Evolutionary conservation across 2,329 filamentous ascomycete genomes (phyloP).

Genomic region (Teratosphaeria nubilosa): DNA sequence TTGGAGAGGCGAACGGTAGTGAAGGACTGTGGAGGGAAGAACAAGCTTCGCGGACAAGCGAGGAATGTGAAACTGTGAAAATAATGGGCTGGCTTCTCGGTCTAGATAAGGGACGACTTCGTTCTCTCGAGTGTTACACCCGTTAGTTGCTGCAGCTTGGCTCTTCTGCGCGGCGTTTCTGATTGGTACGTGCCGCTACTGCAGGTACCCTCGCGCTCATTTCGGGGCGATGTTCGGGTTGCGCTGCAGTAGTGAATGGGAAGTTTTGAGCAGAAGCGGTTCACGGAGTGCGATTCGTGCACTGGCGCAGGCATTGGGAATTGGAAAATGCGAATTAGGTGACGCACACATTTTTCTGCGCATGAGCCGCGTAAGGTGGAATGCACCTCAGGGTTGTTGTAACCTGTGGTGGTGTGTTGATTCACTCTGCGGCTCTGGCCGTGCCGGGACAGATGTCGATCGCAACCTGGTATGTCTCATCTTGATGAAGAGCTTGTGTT

Average conservation of each 20-base stretch:
- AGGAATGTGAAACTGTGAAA: background rate
- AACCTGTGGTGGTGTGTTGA: background rate
- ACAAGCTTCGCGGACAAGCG: background rate
- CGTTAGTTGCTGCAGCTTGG: background rate
- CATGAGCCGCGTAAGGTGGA: background rate
- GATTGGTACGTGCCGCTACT: background rate
- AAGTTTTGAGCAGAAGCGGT: background rate
- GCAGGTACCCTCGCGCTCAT: background rate
- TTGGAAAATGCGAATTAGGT: background rate
- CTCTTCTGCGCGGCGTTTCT: background rate
- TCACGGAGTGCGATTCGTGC: too few relatives aligned
- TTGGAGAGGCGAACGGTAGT: background rate
- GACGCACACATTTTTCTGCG: background rate
- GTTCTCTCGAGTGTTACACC: background rate
- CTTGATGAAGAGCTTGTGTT: background rate
- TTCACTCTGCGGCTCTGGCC: background rate
- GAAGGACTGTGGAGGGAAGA: background rate
- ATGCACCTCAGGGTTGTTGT: background rate
- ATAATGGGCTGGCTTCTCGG: background rate
- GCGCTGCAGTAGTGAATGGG: background rate
- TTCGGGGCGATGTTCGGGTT: background rate
- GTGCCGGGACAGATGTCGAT: background rate
- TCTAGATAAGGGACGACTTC: background rate
- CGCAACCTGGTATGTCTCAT: background rate
- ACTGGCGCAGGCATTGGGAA: background rate